Evolutionary conservation across 768 basidiomycete genomes (phyloP), one percentile per base, ranked within the genome.

Genomic region (Lentinula lateritia): DNA sequence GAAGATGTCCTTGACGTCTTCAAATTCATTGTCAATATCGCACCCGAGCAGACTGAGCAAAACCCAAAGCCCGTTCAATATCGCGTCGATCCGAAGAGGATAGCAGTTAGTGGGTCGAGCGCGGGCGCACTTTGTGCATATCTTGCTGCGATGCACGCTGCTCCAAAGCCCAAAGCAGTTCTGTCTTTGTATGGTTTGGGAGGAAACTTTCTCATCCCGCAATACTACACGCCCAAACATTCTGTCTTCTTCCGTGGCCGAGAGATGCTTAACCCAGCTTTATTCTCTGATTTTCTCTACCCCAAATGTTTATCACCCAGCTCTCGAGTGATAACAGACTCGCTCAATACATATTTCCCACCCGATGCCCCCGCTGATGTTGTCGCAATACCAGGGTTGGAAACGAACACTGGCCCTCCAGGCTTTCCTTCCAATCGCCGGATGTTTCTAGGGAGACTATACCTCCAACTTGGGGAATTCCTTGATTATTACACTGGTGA

Each of bases 121-220:
- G 81, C 85, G 0, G 88, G 88, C 9, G 86, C 84, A 1, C 70
- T 82, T n/a, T 86, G 85, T 62, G 83, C 85, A 1, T 87, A 85
- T 65, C 76, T 88, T 10, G 82, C 84, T 16, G 85, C 80, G 9
- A 72, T 80, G 39, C 79, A 87, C 66, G 82, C 78, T 5, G 62
- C 66, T 0, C 86, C 85, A 0, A 81, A 76, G 59, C 86, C 85
- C 0, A 81, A 74, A 61, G 86, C 80, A 0, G 60, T 88, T 2
- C 64, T 88, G 0, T 83, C 81, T 0, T 63, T 89, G 65, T 89
- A 88, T 69, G 86, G 81, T 0, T 79, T 84, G 77, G 86, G 86
- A n/a, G 87, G 86, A 0, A 71, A 87, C 60, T 77, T 84, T 61
- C 67, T 88, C 39, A 60, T 50, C 6, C 50, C 59, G 18, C 50